Evolutionary conservation across 2,329 filamentous ascomycete genomes (phyloP).

Genomic region (Sordariomycetes sp.): DNA sequence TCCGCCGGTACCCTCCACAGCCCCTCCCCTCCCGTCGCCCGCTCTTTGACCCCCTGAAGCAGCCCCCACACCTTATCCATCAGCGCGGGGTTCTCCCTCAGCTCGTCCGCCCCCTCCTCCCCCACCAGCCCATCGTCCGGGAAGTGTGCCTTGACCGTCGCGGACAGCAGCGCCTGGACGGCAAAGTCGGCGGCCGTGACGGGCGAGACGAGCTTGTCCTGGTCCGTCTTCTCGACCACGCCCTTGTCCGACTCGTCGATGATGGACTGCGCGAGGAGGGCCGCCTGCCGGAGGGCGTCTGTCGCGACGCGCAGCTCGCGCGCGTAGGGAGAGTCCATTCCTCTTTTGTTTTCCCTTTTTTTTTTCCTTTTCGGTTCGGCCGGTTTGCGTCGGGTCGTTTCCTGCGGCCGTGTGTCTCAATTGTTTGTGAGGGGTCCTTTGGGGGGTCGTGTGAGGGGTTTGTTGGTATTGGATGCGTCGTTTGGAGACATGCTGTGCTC

Average conservation of each 20-base stretch:
- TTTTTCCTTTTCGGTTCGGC: not conserved
- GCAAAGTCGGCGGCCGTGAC: conserved; percentile 49
- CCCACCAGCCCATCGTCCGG: conserved; percentile 38
- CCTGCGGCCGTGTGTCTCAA: too few species aligned
- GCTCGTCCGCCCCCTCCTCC: conserved; percentile 36
- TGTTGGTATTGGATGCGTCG: too few species aligned
- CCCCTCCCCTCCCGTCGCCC: conserved; percentile 11
- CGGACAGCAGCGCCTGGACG: conserved; percentile 39
- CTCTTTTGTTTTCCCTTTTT: not conserved
- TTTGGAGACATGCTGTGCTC: too few species aligned
- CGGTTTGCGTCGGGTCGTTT: not conserved
- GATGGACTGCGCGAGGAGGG: conserved; percentile 34
- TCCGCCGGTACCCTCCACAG: conserved; percentile 17
- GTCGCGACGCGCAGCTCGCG: conserved; percentile 29
- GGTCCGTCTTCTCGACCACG: conserved; percentile 36
- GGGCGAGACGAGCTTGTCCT: conserved; percentile 24
- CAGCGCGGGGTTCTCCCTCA: conserved; percentile 27
- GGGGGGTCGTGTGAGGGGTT: too few species aligned
- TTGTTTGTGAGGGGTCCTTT: too few species aligned
- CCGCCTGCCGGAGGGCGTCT: conserved; percentile 27
- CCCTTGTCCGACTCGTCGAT: conserved; percentile 33
- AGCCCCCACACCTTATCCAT: conserved; percentile 33
- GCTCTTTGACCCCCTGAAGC: conserved; percentile 14
- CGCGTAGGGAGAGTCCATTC: conserved; percentile 28
- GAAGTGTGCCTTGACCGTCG: conserved; percentile 34